Base-by-base conservation (phyloP, 2,329 filamentous ascomycete species). In the Alternaria postmessia region DNA sequence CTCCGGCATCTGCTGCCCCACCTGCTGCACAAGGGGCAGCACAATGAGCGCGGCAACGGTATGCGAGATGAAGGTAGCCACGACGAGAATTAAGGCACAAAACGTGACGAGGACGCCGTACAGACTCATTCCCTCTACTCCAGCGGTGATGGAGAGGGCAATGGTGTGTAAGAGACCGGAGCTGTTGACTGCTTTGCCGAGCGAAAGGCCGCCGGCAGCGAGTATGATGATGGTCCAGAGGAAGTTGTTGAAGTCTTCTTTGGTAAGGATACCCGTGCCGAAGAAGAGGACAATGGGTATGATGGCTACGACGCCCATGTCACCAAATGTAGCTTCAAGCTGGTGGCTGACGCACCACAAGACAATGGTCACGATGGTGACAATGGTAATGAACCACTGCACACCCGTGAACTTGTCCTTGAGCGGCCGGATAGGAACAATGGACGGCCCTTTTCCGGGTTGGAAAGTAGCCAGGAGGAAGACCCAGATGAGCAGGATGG, bases 171-270 rank as follows among this genome's bases (percentile, higher is more conserved):
- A 84, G 11, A 99, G 85, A 1, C 95, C 95, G 0, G 94, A 98
- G 0, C 92, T 95, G 65, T 93, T 94, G 59, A 99, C 95, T 0
- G 94, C 92, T 78, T 96, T 97, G 57, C 95, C 95, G 0, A 99
- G 88, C 1, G 93, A 93, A 34, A 99, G 82, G 7, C 95, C 95
- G 47, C 95, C 95, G 0, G 95, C 94, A 0, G 95, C 95, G 20
- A 99, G 89, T 73, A 99, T 98, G 80, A 99, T 97, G 79, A 99
- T 99, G 20, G 96, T 99, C 95, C 95, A 99, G 39, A 97, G 90
- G 79, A 99, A 99, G 79, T 99, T 99, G 84, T 99, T 99, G 78
- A 99, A 99, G 81, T 99, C 95, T 80, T 98, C 95, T 81, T 98
- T 99, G 49, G 94, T 98, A 32, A 99, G 84, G 67, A 98, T 94